These are phyloP conservation scores for Hevea brasiliensis DNA, from an alignment of 345 rosid genomes.

Conservation along the genomic window DNA sequence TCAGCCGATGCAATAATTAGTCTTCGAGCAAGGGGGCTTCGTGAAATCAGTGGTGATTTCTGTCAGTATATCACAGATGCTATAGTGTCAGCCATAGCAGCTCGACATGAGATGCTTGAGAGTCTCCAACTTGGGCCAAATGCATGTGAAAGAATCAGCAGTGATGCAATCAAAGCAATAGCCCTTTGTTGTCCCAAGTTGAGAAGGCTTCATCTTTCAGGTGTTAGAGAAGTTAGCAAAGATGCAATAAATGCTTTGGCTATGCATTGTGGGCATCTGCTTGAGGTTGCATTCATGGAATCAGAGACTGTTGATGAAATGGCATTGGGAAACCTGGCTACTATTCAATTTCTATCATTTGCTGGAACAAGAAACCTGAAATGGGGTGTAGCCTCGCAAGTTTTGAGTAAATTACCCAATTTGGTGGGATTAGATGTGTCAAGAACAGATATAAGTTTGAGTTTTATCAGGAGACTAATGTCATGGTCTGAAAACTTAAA, in stretches of 20 bases:
- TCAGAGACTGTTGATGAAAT: slow-evolving; percentile 28
- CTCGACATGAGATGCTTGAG: slow-evolving; percentile 42
- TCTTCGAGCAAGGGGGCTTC: slow-evolving; percentile 34
- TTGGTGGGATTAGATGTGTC: slow-evolving; percentile 37
- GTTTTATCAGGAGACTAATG: slow-evolving; percentile 20
- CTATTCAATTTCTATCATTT: slow-evolving; percentile 33
- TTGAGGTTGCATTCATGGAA: slow-evolving; percentile 35
- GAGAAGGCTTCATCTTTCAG: slow-evolving; percentile 35
- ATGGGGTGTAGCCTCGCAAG: slow-evolving; percentile 36
- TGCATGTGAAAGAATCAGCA: slow-evolving; percentile 35
- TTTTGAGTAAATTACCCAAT: slow-evolving; percentile 31
- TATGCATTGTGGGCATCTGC: slow-evolving; percentile 25
- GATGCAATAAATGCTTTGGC: slow-evolving; percentile 43
- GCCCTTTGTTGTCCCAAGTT: slow-evolving; percentile 41
- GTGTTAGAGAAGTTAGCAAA: slow-evolving; percentile 30
- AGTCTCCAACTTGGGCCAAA: slow-evolving; percentile 37
- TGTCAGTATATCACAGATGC: slow-evolving; percentile 38
- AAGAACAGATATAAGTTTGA: slow-evolving; percentile 35
- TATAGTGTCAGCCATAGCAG: slow-evolving; percentile 29
- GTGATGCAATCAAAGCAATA: slow-evolving; percentile 41
- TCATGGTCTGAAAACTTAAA: slow-evolving; percentile 26
- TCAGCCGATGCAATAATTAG: slow-evolving; percentile 37
- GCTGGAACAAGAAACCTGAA: slow-evolving; percentile 40
- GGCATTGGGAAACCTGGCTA: slow-evolving; percentile 34
- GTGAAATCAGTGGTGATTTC: slow-evolving; percentile 36